phyloP scores from a whole-genome alignment of 2,329 filamentous ascomycete species.

The Remersonia thermophila region DNA sequence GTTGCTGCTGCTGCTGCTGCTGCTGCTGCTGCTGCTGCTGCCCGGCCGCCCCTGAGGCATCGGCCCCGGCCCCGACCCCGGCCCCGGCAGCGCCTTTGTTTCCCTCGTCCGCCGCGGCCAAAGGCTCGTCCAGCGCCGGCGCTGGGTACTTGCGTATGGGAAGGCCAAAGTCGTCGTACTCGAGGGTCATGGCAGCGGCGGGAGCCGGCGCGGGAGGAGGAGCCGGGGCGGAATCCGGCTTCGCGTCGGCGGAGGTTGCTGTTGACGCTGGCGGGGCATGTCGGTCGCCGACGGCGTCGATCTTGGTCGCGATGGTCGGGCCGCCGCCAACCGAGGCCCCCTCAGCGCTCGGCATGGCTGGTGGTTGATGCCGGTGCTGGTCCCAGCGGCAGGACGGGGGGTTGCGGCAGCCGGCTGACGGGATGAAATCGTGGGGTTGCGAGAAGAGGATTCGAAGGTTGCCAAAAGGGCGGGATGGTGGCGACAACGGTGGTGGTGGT shows the following conservation, averaged over 20 bases:
- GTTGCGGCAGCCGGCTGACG: slow-evolving; percentile 1
- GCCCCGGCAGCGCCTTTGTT: background rate
- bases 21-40: background rate
- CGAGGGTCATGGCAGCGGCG: slow-evolving; percentile 16
- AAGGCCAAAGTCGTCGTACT: slow-evolving; percentile 61
- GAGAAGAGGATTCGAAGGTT: background rate
- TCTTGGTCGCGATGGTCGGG: background rate
- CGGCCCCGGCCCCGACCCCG: background rate
- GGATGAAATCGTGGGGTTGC: background rate
- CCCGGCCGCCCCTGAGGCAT: background rate
- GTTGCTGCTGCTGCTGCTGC: too few species aligned
- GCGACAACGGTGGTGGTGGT: too few species aligned
- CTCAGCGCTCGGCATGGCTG: slow-evolving; percentile 14
- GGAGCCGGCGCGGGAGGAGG: slow-evolving; percentile 1
- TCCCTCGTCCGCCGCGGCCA: background rate
- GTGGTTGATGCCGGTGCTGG: background rate
- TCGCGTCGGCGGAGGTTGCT: slow-evolving; percentile 5
- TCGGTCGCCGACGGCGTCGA: slow-evolving; percentile 1
- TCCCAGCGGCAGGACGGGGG: too few species aligned
- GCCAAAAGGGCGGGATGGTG: background rate
- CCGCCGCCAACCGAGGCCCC: slow-evolving; percentile 12
- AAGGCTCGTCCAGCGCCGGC: background rate
- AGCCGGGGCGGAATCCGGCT: background rate
- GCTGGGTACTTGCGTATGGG: slow-evolving; percentile 40
- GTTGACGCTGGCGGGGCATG: slow-evolving; percentile 3